Evolutionary conservation across 2,329 filamentous ascomycete species (phyloP).

Genomic region (Trichophyton benhamiae): DNA sequence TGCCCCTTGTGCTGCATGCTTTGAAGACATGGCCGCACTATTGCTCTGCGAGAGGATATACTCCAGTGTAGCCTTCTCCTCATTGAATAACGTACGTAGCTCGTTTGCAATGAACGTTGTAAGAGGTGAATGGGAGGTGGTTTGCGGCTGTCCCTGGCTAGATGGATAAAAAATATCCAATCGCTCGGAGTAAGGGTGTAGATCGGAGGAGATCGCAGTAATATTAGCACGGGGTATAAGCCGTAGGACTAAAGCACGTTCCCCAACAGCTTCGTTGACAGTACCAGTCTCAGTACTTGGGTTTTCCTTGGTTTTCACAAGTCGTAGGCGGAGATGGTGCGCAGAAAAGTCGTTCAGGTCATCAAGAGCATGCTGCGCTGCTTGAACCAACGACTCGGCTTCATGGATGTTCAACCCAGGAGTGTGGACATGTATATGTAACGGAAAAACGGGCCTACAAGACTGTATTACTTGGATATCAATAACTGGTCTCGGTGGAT

Average conservation of each 20-base stretch:
- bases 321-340: constrained; percentile 65
- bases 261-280: constrained; percentile 6
- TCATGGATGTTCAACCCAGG: constrained; percentile 53
- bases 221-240: constrained; percentile 44
- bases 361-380: constrained; percentile 78
- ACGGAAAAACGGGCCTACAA: constrained; percentile 76
- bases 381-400: constrained; percentile 58
- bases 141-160: constrained; percentile 53
- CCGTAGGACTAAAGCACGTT: constrained; percentile 55
- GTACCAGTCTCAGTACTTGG: constrained; percentile 8
- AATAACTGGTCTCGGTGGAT: not conserved
- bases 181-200: constrained; percentile 57
- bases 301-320: constrained; percentile 33
- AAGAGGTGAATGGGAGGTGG: constrained; percentile 58
- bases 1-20: constrained; percentile 34
- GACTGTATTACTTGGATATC: constrained; percentile 41
- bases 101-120: constrained; percentile 68
- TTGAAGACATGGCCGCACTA: constrained; percentile 16
- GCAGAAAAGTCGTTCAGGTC: constrained; percentile 75
- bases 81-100: constrained; percentile 64
- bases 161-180: constrained; percentile 68
- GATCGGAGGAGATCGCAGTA: constrained; percentile 45
- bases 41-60: constrained; percentile 53
- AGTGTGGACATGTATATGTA: constrained; percentile 67
- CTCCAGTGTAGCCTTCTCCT: constrained; percentile 79